Base-by-base conservation (phyloP, 148 eudicot species). In the Cornus florida region DNA sequence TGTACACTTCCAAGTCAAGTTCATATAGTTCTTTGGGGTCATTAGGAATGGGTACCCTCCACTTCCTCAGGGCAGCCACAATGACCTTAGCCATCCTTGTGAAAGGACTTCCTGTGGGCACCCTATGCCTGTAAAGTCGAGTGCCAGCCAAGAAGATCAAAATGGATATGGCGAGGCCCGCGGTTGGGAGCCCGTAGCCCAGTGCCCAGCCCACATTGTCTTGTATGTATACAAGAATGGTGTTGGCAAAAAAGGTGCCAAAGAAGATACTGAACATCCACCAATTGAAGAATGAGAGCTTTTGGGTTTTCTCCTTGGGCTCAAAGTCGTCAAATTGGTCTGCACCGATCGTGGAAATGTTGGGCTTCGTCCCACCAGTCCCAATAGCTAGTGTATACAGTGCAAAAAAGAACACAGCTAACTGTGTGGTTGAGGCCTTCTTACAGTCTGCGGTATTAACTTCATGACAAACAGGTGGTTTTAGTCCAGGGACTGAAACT, bases 251-350 rank as follows among this genome's bases (percentile, higher is more conserved):
- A 50, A 79, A 77, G 19, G 73, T 73, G 1, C 82, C 82, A 53
- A 79, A 48, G 65, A 79, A 79, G 60, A 79, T 79, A 41, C 82
- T 79, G 20, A 79, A 79, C 82, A 79, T 72, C 82, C 82, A 79
- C 82, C 77, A 79, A 41, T 79, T 79, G 73, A 79, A 79, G 67
- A 79, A 79, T 23, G 82, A 79, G 38, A 79, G 82, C 73, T 79
- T 79, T 24, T 73, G 82, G 50, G 67, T 23, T 69, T 79, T 79
- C 35, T 79, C 82, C 57, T 73, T 79, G 72, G 82, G 72, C 67
- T 79, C 82, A 32, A 79, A 79, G 0, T 79, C 82, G 38, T 79
- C 82, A 67, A 79, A 79, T 31, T 79, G 82, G 73, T 79, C 82
- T 0, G 82, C 82, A 1, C 82, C 82, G n/a, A 79, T 79, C 1